phyloP scores from a whole-genome alignment of 2,329 filamentous ascomycete species.

The Alternaria brassicae region DNA sequence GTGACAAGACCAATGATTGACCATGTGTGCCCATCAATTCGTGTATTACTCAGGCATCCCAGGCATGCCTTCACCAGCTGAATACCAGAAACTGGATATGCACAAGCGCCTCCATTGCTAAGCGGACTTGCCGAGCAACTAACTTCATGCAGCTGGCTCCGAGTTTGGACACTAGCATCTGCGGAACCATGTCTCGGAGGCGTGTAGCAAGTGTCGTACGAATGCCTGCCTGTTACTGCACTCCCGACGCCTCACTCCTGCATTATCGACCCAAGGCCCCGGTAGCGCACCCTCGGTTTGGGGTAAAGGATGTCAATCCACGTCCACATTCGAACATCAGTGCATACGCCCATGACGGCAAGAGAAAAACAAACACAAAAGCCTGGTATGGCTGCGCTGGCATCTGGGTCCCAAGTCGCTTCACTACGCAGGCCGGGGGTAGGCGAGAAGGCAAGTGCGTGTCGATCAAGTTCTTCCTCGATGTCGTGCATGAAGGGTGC shows the following conservation, averaged over 20 bases:
- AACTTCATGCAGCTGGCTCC: background rate
- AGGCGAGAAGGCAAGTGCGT: conserved; percentile 11
- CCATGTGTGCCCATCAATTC: background rate
- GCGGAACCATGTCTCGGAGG: background rate
- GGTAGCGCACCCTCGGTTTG: conserved; percentile 14
- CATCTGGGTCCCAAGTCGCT: background rate
- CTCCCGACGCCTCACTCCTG: conserved; percentile 14
- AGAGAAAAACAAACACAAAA: background rate
- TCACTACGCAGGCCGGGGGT: conserved; percentile 6
- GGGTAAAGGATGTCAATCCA: background rate
- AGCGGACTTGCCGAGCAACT: background rate
- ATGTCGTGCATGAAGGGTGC: conserved; percentile 4
- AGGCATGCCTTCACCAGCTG: background rate
- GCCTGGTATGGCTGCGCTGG: background rate
- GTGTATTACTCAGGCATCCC: background rate
- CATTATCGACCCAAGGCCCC: conserved; percentile 16
- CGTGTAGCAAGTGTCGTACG: conserved; percentile 2
- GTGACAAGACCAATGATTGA: background rate
- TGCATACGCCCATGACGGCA: conserved; percentile 11
- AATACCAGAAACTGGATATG: background rate
- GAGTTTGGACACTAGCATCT: background rate
- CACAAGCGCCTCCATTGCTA: background rate
- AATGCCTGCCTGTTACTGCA: conserved; percentile 3
- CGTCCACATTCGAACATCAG: conserved; percentile 10
- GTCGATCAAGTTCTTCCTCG: background rate